Evolutionary conservation across 352 stramenopile genomes (phyloP), one percentile per base, ranked within the genome.

Genomic region (Pythium dissimile): DNA sequence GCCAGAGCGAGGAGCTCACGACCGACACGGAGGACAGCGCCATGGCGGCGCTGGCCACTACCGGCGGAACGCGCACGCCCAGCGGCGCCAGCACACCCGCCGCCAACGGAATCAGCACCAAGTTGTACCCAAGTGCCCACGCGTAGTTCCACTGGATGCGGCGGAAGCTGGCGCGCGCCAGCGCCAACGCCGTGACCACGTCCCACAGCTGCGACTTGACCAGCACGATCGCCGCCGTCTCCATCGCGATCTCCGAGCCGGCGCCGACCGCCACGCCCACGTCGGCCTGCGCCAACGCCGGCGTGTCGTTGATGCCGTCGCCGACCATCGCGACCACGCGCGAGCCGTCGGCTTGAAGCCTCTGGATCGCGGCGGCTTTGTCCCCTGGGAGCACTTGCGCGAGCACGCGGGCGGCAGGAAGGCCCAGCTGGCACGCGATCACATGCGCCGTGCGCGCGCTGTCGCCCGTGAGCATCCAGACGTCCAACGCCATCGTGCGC

Each of bases 401-500:
- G 73, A 98, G 92, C 1, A 99, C 91, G 37, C 96, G 87, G 47
- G 79, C 64, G 16, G 75, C 77, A 37, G 79, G 87, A 63, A 99
- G 96, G 43, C 96, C 93, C 27, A 99, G 71, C 39, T 97, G 77
- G 23, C 89, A 67, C 2, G 96, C 97, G 62, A 99, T 94, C 8
- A 86, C 89, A 56, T 86, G 66, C 18, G 97, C 97, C 11, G 97
- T 99, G 24, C 88, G 75, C 18, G 68, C 64, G 72, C 99, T 99
- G 73, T 99, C 97, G 20, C 97, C 97, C 18, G 97, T 99, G n/a
- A 99, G 72, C 95, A 99, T 99, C 86, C 92, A 98, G 12, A 99
- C 89, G 24, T 98, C 85, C 27, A 99, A 74, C 1, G 88, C 88
- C 74, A 97, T 95, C 32, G 20, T 16, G 13, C 91, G 52, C 51